Conservation (phyloP, 1,284 basidiomycete genomes). For the Cryptococcus sp. region DNA sequence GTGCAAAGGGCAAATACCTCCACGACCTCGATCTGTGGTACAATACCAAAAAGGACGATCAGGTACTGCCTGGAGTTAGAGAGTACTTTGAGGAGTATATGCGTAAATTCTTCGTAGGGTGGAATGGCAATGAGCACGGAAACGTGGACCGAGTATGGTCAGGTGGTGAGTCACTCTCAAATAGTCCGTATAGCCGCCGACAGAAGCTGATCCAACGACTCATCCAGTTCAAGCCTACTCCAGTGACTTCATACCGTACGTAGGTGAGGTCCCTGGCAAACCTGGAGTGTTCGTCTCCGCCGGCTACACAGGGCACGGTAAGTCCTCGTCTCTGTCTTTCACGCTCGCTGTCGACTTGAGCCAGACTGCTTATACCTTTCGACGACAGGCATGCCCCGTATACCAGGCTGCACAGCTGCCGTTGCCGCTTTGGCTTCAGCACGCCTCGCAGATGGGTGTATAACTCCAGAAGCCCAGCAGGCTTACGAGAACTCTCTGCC, state of each 20-base stretch:
- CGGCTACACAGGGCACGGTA: slow-evolving; percentile 40
- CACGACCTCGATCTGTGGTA: slow-evolving; percentile 26
- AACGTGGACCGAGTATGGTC: slow-evolving; percentile 38
- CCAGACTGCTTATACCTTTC: background rate
- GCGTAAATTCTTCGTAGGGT: slow-evolving; percentile 26
- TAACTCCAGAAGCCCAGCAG: slow-evolving; percentile 11
- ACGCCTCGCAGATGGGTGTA: slow-evolving; percentile 8
- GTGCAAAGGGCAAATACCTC: slow-evolving; percentile 29
- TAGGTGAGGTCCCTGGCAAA: slow-evolving; percentile 27
- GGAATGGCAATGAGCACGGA: slow-evolving; percentile 24
- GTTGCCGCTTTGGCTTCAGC: slow-evolving; percentile 18
- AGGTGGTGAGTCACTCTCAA: slow-evolving; percentile 20
- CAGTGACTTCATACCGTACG: slow-evolving; percentile 29
- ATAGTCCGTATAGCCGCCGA: background rate
- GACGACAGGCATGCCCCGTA: slow-evolving; percentile 33
- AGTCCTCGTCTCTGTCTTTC: slow-evolving; percentile 3
- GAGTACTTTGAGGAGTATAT: slow-evolving; percentile 35
- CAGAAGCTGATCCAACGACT: background rate
- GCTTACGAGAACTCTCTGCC: slow-evolving; percentile 22
- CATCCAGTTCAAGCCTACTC: slow-evolving; percentile 35
- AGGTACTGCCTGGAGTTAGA: slow-evolving; percentile 25
- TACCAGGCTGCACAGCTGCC: slow-evolving; percentile 29
- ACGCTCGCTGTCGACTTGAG: background rate
- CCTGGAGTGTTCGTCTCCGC: slow-evolving; percentile 33
- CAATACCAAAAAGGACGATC: slow-evolving; percentile 28